phyloP scores from a whole-genome alignment of 1,284 basidiomycete species.

The Calocybe gambosa region DNA sequence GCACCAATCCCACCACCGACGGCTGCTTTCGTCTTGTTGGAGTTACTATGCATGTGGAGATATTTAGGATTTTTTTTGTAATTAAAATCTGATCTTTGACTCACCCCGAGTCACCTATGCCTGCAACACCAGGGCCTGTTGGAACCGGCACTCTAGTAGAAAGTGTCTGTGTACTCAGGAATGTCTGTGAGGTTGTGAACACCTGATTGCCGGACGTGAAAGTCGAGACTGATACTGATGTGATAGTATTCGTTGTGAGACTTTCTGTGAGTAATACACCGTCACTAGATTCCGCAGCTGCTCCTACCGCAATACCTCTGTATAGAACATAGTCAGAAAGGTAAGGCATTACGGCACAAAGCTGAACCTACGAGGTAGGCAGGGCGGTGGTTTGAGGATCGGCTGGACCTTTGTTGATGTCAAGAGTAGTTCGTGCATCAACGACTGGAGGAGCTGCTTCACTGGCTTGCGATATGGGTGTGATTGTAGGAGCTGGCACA shows the following conservation, averaged over 20 bases:
- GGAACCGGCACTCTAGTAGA: constrained; percentile 7
- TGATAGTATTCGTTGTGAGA: background rate
- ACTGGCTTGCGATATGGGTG: background rate
- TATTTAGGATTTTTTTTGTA: too few relatives aligned
- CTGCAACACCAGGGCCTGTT: background rate
- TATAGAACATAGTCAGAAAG: background rate
- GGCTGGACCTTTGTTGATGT: constrained; percentile 2
- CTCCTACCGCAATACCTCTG: background rate
- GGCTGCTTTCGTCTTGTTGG: constrained; percentile 14
- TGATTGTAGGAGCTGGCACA: background rate
- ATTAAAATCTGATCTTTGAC: background rate
- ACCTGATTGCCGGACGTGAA: background rate
- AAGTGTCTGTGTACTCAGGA: constrained; percentile 3
- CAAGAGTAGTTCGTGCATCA: background rate
- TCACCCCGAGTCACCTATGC: constrained; percentile 8
- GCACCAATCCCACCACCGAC: constrained; percentile 20
- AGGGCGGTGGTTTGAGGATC: constrained; percentile 1
- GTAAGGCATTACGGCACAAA: background rate
- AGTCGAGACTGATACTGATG: background rate
- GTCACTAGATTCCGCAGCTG: background rate
- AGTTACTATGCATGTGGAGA: background rate
- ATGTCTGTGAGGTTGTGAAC: constrained; percentile 1
- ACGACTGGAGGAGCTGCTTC: background rate
- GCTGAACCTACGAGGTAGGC: background rate
- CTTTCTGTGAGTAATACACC: constrained; percentile 1